Conservation (phyloP, 108 stramenopile species). For the Seminavis robusta region DNA sequence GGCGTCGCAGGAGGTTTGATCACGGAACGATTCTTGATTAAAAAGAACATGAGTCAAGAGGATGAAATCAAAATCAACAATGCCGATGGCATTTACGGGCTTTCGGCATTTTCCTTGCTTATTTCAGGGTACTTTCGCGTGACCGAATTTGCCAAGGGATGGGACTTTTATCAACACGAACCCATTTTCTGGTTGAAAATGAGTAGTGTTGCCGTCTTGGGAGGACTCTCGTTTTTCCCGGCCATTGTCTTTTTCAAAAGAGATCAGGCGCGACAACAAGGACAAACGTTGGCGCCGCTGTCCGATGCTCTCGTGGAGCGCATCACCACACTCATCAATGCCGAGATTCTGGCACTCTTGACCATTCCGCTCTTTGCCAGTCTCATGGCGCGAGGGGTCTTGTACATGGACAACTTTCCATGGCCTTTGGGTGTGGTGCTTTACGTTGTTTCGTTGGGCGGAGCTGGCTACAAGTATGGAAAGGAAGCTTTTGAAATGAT, state of each 20-base stretch:
- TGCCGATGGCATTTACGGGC: constrained; percentile 35
- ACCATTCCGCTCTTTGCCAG: constrained; percentile 26
- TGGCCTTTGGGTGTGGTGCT: too few relatives aligned
- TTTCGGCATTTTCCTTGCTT: constrained; percentile 27
- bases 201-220: constrained; percentile 22
- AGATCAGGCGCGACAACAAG: neutral
- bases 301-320: constrained; percentile 13
- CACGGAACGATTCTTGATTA: constrained; percentile 3
- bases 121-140: constrained; percentile 44
- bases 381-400: constrained; percentile 34
- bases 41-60: constrained; percentile 1
- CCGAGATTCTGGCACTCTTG: constrained; percentile 16
- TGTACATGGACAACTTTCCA: constrained; percentile 12
- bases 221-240: constrained; percentile 4
- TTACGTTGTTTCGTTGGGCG: too few relatives aligned
- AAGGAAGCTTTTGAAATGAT: too few relatives aligned
- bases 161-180: constrained; percentile 49
- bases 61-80: neutral
- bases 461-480: too few relatives aligned
- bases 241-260: constrained; percentile 10
- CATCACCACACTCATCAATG: constrained; percentile 22
- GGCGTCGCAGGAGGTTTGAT: neutral
- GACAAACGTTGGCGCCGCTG: constrained; percentile 1
- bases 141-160: constrained; percentile 43
- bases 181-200: constrained; percentile 57